Conservation (phyloP, 1,284 basidiomycete species). For the Ceratobasidium theobromae region DNA sequence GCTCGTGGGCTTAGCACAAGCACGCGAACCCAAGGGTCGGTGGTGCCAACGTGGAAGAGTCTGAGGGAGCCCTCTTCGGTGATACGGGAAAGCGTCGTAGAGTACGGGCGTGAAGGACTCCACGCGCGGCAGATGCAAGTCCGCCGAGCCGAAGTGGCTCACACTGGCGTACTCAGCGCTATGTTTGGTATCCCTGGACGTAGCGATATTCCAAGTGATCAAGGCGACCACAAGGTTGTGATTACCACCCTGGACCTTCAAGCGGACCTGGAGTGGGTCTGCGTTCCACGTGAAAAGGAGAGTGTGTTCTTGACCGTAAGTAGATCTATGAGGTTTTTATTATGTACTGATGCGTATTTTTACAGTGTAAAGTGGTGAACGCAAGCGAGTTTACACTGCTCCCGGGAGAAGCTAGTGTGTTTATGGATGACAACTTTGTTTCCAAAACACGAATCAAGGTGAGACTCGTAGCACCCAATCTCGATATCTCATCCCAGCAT, state of each 20-base stretch:
- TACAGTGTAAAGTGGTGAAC: conserved; percentile 36
- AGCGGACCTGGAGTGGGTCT: conserved; percentile 34
- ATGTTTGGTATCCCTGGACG: conserved; percentile 33
- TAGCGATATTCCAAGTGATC: too few relatives aligned
- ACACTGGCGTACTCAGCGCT: conserved; percentile 25
- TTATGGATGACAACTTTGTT: conserved; percentile 40
- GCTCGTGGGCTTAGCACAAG: too few relatives aligned
- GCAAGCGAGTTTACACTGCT: conserved; percentile 37
- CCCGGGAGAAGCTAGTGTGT: conserved; percentile 38
- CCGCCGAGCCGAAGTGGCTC: too few relatives aligned
- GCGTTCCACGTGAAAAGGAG: conserved; percentile 33
- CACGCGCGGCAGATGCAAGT: not conserved
- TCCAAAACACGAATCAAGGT: conserved; percentile 38
- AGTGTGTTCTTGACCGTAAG: too few relatives aligned
- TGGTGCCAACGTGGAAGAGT: too few relatives aligned
- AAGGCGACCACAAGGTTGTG: conserved; percentile 57
- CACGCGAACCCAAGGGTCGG: too few relatives aligned
- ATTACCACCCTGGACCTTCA: conserved; percentile 52
- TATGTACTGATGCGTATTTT: not conserved
- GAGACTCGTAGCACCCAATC: not conserved
- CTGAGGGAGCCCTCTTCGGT: too few relatives aligned
- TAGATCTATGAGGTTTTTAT: too few relatives aligned
- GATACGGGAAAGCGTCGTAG: too few relatives aligned
- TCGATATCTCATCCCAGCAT: not conserved
- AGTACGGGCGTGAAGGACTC: not conserved